Conservation (phyloP, 1,284 basidiomycete genomes). For the Pterula multifida region DNA sequence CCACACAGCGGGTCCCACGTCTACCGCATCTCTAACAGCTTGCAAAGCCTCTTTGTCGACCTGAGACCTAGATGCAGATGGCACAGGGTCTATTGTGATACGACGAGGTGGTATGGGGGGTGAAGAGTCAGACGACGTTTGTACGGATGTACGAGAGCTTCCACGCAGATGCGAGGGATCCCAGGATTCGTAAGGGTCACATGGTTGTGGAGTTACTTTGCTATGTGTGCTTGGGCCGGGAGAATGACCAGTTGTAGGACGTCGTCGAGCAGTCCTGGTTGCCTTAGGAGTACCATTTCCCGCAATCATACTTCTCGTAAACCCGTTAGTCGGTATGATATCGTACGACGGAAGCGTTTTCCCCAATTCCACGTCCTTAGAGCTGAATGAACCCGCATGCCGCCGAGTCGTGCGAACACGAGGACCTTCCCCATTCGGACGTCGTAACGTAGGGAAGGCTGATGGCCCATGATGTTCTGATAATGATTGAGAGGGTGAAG, state of each 20-base stretch:
- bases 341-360: conserved; percentile 65
- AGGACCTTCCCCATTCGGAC: conserved; percentile 18
- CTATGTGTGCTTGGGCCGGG: not conserved
- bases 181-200: not conserved
- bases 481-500: not conserved
- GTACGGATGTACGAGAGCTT: conserved; percentile 43
- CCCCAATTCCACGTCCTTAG: conserved; percentile 83
- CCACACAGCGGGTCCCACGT: conserved; percentile 64
- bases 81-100: conserved; percentile 1
- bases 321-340: conserved; percentile 19
- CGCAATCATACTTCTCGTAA: conserved; percentile 22
- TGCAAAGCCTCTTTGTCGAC: conserved; percentile 61
- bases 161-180: conserved; percentile 38
- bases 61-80: conserved; percentile 30
- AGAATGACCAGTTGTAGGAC: conserved; percentile 18
- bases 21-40: conserved; percentile 55
- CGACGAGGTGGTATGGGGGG: conserved; percentile 24
- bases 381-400: conserved; percentile 88
- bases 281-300: conserved; percentile 24
- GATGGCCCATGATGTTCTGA: conserved; percentile 3
- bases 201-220: not conserved
- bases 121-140: conserved; percentile 27
- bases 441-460: conserved; percentile 14
- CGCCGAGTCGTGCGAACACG: conserved; percentile 54
- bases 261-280: conserved; percentile 35